Base-by-base conservation (phyloP, 805 yeast species). In the Saturnispora ahearnii region DNA sequence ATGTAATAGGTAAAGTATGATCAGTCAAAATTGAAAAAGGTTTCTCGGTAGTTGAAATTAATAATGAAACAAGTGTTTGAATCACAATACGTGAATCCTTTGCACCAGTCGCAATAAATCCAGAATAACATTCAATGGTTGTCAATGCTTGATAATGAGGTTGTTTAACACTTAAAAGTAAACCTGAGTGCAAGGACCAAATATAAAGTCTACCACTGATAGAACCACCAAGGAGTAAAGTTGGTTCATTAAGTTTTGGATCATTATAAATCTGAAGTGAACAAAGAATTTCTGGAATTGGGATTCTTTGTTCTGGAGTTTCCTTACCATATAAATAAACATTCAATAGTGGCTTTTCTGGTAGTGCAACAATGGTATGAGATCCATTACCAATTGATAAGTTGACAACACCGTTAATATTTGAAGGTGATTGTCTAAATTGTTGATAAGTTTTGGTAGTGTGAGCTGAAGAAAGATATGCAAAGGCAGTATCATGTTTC, bases 181-280 rank as follows among this genome's bases (percentile, higher is more conserved):
- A 66, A 0, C 98, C 98, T 2, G 93, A 83, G 9, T 73, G 65
- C 46, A 90, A 61, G 58, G 88, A 96, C 98, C 98, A 91, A 1
- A 90, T 64, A 60, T 85, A 85, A 13, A 93, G 54, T 55, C 81
- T 77, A 11, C 98, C 98, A n/a, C 82, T 60, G 51, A 71, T 62
- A 48, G 93, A 74, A 52, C 91, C 89, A 41, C 84, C 95, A 6
- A 80, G 82, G 26, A 93, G 64, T 37, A 86, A 61, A 74, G 84
- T 82, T 7, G 55, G 55, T 26, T 56, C 55, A 31, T 53, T 46
- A 15, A 54, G 54, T 15, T 57, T 54, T 5, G 44, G 33, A 31
- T 41, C 51, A 18, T 34, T 44, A 29, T 59, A 59, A 29, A 60
- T 54, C 0, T 76, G 69, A 45, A 87, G 58, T 60, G 87, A 78